Base-by-base conservation (phyloP, 768 basidiomycete genomes). In the Leccinum subgranulosum region DNA sequence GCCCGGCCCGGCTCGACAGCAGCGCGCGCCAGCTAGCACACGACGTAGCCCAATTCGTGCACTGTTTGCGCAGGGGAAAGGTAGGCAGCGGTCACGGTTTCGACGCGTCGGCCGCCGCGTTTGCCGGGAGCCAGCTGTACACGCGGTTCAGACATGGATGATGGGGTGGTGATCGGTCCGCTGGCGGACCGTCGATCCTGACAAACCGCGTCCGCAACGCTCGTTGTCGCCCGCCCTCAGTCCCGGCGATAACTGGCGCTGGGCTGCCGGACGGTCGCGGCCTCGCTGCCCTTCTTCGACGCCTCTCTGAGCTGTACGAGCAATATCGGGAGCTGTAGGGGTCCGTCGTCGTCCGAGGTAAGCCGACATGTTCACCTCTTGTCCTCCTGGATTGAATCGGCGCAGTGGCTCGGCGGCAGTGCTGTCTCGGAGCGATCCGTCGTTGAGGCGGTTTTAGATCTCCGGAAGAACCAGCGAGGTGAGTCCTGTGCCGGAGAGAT, bases 11-110 rank as follows among this genome's bases (percentile, higher is more conserved):
- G 10, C 11, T 12, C 8, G 66, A 75, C 45, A 75, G 73, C 64
- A 74, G 78, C 25, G 84, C 81, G n/a, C 76, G 84, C 58, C 74
- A 75, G 58, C 73, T 97, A 17, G 87, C 92, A 0, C 97, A 99
- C 74, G 98, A 97, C 70, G 81, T 91, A 46, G 87, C 97, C 4
- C 97, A 99, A 69, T 97, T 88, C 69, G 84, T 94, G 7, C 97
- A 99, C 71, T 98, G 94, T 78, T 94, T 36, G 96, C 96, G 0
- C 97, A 99, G 75, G 97, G 96, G 39, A 98, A 99, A 31, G 74
- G 88, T 99, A 14, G 97, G 97, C 29, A 94, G 91, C 66, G 97
- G 97, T 6, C n/a, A n/a, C n/a, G n/a, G n/a, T n/a, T 99, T 99
- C 75, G 97, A 99, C 68, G 92, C 98, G 49, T 86, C 92, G 6